Evolutionary conservation across 305 asterid genomes (phyloP), one percentile per base, ranked within the genome.

Genomic region (Plantago coronopus): DNA sequence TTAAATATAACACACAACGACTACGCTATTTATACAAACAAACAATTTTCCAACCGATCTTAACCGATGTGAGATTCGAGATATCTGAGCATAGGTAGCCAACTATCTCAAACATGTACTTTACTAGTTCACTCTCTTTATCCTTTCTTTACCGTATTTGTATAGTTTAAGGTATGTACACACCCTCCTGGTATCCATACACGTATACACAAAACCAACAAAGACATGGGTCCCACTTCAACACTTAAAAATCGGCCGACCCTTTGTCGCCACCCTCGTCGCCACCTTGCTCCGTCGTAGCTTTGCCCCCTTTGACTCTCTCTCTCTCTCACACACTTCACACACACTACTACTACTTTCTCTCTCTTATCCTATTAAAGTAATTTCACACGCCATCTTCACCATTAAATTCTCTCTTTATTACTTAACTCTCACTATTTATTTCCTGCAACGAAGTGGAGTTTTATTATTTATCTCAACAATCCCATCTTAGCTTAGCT

Each of bases 181-280:
- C 34, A 27, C 37, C 3, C 5, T 9, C 37, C 5, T 0, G 5
- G 37, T 29, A 29, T 1, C 0, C 0, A 29, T 29, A 29, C 37
- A 2, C 37, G 37, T 29, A 29, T 29, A 4, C 47, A 6, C 10
- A 42, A 43, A 43, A 11, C 5, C 17, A 7, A 43, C 3, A 18
- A 49, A 10, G 19, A 43, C 11, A 63, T 53, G 88, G 91, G 85
- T 7, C 88, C 81, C 47, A 66, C 54, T 0, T 44, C 20, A 70
- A 74, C 80, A 73, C 83, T 84, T 70, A 19, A 50, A 68, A 72
- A 69, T 73, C 67, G 77, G 87, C 86, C 89, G 83, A 76, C 80
- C 78, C 54, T 81, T 84, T 89, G 91, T 89, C 95, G 85, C 77
- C 79, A 79, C 84, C 59, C 78, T 68, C 79, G 79, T 65, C 84